phyloP scores from a whole-genome alignment of 164 flowering plant species.

The Liriodendron chinense region DNA sequence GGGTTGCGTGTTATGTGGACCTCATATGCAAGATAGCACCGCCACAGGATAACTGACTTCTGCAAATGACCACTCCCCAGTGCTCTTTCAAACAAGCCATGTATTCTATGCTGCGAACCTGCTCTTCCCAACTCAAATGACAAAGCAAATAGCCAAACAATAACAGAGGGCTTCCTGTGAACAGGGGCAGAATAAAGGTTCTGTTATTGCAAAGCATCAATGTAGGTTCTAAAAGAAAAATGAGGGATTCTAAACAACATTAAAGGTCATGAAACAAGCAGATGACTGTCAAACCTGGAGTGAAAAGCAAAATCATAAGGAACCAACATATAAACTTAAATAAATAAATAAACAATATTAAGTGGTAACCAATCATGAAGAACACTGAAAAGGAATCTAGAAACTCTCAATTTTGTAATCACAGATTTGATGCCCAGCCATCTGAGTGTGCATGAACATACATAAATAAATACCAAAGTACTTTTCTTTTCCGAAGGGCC shows the following conservation, averaged over 20 bases:
- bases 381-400: neutral
- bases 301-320: neutral
- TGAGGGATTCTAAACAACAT: neutral
- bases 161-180: constrained; percentile 75
- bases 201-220: neutral
- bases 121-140: constrained; percentile 62
- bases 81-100: constrained; percentile 83
- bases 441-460: no score
- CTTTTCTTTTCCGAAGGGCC: neutral
- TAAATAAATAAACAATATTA: neutral
- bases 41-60: constrained; percentile 75
- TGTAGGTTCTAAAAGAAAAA: neutral
- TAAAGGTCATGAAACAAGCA: neutral
- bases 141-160: constrained; percentile 64
- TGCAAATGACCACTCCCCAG: constrained; percentile 52
- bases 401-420: neutral
- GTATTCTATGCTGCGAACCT: constrained; percentile 71
- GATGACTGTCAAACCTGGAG: neutral
- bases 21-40: constrained; percentile 75
- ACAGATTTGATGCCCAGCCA: neutral
- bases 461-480: neutral
- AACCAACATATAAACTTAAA: no score
- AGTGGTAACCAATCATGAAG: neutral
- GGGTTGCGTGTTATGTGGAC: constrained; percentile 43
- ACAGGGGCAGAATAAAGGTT: constrained; percentile 8